phyloP scores from a whole-genome alignment of 352 stramenopile genomes.

The Pythium apleroticum region DNA sequence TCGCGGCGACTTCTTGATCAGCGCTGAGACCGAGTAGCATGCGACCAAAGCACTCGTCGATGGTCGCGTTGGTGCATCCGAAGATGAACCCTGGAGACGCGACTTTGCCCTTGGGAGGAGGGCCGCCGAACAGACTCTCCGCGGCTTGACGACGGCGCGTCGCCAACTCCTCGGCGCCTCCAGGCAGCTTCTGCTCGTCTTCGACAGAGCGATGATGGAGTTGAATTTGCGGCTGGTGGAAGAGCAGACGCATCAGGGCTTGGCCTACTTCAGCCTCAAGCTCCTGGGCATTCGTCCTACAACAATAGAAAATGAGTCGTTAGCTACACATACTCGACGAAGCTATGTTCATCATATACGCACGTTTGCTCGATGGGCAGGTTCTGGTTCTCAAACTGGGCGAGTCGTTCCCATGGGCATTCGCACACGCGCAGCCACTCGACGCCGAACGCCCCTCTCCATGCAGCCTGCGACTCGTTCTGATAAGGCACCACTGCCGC shows the following conservation, averaged over 20 bases:
- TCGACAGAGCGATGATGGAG: slow-evolving; percentile 84
- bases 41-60: slow-evolving; percentile 86
- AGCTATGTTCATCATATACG: too few species aligned
- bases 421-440: slow-evolving; percentile 89
- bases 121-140: slow-evolving; percentile 56
- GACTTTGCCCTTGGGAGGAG: slow-evolving; percentile 48
- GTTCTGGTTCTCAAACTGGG: slow-evolving; percentile 71
- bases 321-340: too few species aligned
- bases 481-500: slow-evolving; percentile 58
- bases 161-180: slow-evolving; percentile 73
- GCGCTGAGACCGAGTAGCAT: slow-evolving; percentile 79
- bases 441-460: slow-evolving; percentile 64
- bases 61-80: slow-evolving; percentile 72
- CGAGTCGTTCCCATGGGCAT: slow-evolving; percentile 80
- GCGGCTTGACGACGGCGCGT: slow-evolving; percentile 68
- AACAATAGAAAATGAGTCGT: background rate
- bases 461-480: slow-evolving; percentile 43
- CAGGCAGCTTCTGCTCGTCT: slow-evolving; percentile 71
- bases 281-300: slow-evolving; percentile 67
- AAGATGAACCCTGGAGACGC: slow-evolving; percentile 78
- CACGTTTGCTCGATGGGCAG: slow-evolving; percentile 60
- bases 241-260: slow-evolving; percentile 70
- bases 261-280: slow-evolving; percentile 68
- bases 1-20: slow-evolving; percentile 68
- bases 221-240: slow-evolving; percentile 81